These are phyloP conservation scores for Lasiosphaeria miniovina DNA, from an alignment of 495 filamentous ascomycete species.

Conservation along the genomic window DNA sequence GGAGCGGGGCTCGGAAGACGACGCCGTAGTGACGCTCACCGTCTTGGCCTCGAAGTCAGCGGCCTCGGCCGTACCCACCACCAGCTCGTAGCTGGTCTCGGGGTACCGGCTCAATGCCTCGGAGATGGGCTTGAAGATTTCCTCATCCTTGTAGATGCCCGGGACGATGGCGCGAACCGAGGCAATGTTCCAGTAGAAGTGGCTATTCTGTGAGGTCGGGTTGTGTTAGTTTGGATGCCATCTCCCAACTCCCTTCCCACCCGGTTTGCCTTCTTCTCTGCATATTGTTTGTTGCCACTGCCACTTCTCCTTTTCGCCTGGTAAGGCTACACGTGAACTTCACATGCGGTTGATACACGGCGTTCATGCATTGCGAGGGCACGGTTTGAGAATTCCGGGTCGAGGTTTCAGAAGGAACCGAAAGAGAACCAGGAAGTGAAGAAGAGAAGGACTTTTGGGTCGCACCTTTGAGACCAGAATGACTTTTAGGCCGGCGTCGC, in stretches of 20 bases:
- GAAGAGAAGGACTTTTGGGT: not conserved
- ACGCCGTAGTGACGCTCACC: conserved; percentile 45
- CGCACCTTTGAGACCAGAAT: conserved; percentile 47
- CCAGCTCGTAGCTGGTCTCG: conserved; percentile 35
- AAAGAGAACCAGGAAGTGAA: not conserved
- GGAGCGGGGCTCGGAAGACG: conserved; percentile 21
- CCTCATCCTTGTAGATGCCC: conserved; percentile 42
- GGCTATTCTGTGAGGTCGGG: conserved; percentile 37
- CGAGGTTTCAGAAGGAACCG: conserved; percentile 19
- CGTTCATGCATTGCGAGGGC: not conserved
- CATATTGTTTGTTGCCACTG: not conserved
- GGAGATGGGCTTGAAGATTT: conserved; percentile 46
- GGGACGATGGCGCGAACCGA: conserved; percentile 54
- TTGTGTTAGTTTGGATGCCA: conserved; percentile 11
- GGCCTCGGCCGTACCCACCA: conserved; percentile 38
- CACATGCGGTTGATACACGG: not conserved
- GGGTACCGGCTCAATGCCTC: conserved; percentile 40
- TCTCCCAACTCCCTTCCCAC: not conserved
- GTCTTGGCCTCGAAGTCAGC: conserved; percentile 51
- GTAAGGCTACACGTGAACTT: not conserved
- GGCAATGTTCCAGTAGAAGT: conserved; percentile 58
- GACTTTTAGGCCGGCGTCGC: conserved; percentile 42
- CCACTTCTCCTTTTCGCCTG: not conserved
- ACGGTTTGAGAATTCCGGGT: not conserved
- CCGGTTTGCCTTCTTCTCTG: conserved; percentile 16